These are phyloP conservation scores for Gentiana dahurica DNA, from an alignment of 257 asterid species.

Conservation along the genomic window DNA sequence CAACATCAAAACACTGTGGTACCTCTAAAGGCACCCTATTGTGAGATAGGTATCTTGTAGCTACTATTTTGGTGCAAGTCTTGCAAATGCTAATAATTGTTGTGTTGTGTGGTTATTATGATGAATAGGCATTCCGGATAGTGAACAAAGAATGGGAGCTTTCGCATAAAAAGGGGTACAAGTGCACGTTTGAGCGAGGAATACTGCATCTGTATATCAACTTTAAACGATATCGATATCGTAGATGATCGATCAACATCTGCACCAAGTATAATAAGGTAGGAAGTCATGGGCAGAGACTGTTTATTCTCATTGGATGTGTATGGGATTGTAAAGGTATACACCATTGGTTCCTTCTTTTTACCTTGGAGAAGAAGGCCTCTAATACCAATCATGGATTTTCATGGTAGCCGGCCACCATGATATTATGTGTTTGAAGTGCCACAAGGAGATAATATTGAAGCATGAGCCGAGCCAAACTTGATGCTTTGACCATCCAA, in stretches of 20 bases:
- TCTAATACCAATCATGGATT: constrained; percentile 20
- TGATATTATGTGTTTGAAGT: constrained; percentile 29
- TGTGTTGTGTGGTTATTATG: neutral
- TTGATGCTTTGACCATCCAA: constrained; percentile 21
- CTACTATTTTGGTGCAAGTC: neutral
- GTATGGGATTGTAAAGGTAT: no score
- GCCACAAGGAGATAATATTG: constrained; percentile 23
- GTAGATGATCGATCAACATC: constrained; percentile 35
- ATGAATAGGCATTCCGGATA: constrained; percentile 52
- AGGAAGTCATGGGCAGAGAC: no score
- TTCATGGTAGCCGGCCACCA: constrained; percentile 23
- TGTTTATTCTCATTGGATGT: no score
- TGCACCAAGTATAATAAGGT: no score
- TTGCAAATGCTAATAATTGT: neutral
- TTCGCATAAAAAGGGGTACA: constrained; percentile 83
- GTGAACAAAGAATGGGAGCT: constrained; percentile 87
- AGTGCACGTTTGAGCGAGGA: constrained; percentile 70
- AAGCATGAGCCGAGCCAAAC: constrained; percentile 20
- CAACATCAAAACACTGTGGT: no score
- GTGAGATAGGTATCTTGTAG: no score
- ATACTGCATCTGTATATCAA: constrained; percentile 71
- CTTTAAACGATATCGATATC: constrained; percentile 76
- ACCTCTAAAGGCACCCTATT: no score
- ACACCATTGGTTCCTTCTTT: no score
- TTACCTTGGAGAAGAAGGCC: no score